Conservation (phyloP, 768 basidiomycete species). For the Gymnopilus dilepis region DNA sequence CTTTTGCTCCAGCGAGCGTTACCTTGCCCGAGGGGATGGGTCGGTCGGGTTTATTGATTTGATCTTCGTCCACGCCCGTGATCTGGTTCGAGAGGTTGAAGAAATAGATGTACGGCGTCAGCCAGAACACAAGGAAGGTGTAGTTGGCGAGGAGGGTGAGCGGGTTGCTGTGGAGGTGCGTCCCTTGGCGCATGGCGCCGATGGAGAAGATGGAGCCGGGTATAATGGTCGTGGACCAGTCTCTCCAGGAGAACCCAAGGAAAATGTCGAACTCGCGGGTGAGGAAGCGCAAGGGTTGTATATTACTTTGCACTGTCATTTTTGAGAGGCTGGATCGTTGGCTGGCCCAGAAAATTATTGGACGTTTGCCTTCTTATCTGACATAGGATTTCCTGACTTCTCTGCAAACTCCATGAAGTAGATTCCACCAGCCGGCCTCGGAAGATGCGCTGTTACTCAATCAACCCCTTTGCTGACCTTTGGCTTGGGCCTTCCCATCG, state of each 20-base stretch:
- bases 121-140: neutral
- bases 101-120: neutral
- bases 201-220: neutral
- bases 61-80: neutral
- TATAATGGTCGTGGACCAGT: neutral
- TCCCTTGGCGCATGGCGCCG: neutral
- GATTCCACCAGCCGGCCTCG: too few species aligned
- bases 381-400: too few species aligned
- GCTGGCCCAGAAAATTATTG: too few species aligned
- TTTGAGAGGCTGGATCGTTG: too few species aligned
- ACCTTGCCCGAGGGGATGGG: slow-evolving; percentile 2
- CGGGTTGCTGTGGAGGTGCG: neutral
- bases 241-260: neutral
- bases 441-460: too few species aligned
- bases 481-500: too few species aligned
- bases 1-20: neutral
- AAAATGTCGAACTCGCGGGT: neutral
- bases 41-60: neutral
- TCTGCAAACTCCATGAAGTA: too few species aligned
- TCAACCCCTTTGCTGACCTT: too few species aligned
- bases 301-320: too few species aligned
- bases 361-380: too few species aligned
- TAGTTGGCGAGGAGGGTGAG: neutral
- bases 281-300: too few species aligned
- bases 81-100: slow-evolving; percentile 5